Conservation (phyloP, 2,329 filamentous ascomycete genomes). For the Fusarium marasasianum region DNA sequence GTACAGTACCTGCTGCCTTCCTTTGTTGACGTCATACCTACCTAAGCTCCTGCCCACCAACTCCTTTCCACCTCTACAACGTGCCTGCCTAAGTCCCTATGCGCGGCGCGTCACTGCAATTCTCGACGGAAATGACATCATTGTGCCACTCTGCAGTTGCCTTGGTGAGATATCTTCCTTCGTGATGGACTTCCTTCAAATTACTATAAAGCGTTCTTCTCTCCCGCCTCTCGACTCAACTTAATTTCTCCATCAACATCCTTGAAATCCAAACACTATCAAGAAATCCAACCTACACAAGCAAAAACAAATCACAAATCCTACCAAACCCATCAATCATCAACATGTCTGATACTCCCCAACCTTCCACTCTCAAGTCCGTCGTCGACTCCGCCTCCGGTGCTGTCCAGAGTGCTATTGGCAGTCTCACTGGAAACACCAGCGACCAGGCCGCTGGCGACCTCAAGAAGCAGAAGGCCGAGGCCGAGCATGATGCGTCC, state of each 20-base stretch:
- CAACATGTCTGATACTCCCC: constrained; percentile 45
- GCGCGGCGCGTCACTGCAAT: constrained; percentile 21
- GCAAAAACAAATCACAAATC: background rate
- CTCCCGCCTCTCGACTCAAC: constrained; percentile 34
- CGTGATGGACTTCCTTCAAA: constrained; percentile 17
- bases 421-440: constrained; percentile 76
- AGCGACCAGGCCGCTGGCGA: constrained; percentile 73
- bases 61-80: background rate
- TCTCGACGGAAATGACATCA: constrained; percentile 38
- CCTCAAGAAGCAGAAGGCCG: constrained; percentile 70
- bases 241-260: constrained; percentile 4
- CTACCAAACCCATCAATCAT: background rate
- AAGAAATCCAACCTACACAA: constrained; percentile 4
- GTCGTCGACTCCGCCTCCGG: constrained; percentile 79
- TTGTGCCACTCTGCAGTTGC: background rate
- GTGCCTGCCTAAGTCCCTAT: background rate
- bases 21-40: constrained; percentile 30
- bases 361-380: constrained; percentile 80
- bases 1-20: background rate
- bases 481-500: constrained; percentile 76
- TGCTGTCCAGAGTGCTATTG: constrained; percentile 75
- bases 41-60: background rate
- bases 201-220: constrained; percentile 31
- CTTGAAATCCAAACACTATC: constrained; percentile 9
- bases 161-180: constrained; percentile 24